Evolutionary conservation across 768 basidiomycete species (phyloP), one percentile per base, ranked within the genome.

Genomic region (Bullera alba): DNA sequence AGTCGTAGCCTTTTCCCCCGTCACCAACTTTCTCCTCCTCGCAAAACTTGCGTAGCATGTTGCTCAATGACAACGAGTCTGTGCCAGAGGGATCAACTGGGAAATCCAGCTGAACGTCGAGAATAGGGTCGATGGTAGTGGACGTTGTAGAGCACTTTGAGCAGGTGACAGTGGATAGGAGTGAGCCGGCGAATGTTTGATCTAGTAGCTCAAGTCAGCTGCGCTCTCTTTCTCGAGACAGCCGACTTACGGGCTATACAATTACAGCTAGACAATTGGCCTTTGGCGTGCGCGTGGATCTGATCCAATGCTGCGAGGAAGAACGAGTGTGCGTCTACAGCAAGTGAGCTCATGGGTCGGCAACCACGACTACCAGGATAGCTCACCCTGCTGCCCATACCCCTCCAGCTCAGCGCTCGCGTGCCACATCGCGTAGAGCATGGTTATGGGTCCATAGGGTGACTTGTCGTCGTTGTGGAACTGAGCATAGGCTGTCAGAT

Each of bases 371-470:
- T 6, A 22, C 16, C 6, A 14, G 26, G 23, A 12, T 5, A 4
- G 85, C 70, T 88, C 85, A 76, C 96, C 92, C 65, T 93, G 93
- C 69, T 97, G 93, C 0, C 87, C 82, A 64, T 96, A 89, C 2
- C 91, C 92, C 4, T 88, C 81, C 23, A 96, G 76, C 54, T 93
- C 89, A 0, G 83, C 74, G 0, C 85, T 83, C 3, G 77, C 74
- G 54, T 81, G 70, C 92, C 91, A 96, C 28, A 85, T 86, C 23
- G 85, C 83, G 14, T 83, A 78, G 6, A 97, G 79, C 67, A 96
- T 85, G 2, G 82, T 81, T 2, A 83, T 81, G 0, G 93, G 92
- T 0, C 87, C 90, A 59, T 82, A 85, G 0, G 89, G 83, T 5
- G 76, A 70, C 8, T 74, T 69, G 54, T 81, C 81, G 8, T 74